Base-by-base conservation (phyloP, 2,329 filamentous ascomycete species). In the Leptodontidium sp. region DNA sequence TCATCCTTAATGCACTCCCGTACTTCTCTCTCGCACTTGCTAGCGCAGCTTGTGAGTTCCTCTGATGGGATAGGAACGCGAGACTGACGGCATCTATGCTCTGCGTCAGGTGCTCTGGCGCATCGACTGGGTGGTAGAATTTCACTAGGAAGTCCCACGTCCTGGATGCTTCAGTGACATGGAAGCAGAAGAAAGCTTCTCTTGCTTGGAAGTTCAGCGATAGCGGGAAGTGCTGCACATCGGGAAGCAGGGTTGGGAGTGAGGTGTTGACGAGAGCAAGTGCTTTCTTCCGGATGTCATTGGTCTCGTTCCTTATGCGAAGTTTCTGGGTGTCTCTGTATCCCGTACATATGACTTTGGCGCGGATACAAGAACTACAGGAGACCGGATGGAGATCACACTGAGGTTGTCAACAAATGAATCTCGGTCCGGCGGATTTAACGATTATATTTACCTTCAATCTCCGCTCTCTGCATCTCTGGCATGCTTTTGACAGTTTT, bases 381-480 rank as follows among this genome's bases (percentile, higher is more conserved):
- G 64, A 57, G 12, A 17, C 58, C 14, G 14, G 65, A 8, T 61
- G 52, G 26, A 72, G 49, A 29, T 74, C 71, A 45, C 72, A 75
- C 69, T 73, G n/a, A n/a, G 40, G 7, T 8, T 12, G 47, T 40
- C 26, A 15, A 35, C 5, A 38, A 15, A 26, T 50, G 17, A 29
- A 15, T 55, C 9, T 17, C 15, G 38, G 45, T 24, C 50, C 1
- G 1, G 14, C 21, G 38, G 38, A 47, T 26, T 9, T 67, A 2
- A 4, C 9, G 7, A n/a, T n/a, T 15, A 26, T 15, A 57, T 53
- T 57, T 67, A 69, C 69, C 57, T 67, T 72, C 6, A 73, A 49
- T 64, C 70, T 68, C 61, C 72, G 64, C 29, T 24, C 67, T 65
- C 72, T 69, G 50, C 73, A 75, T 64, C 71, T 62, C 47, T 66